phyloP scores from a whole-genome alignment of 2,329 filamentous ascomycete species.

The Scytalidium lignicola region DNA sequence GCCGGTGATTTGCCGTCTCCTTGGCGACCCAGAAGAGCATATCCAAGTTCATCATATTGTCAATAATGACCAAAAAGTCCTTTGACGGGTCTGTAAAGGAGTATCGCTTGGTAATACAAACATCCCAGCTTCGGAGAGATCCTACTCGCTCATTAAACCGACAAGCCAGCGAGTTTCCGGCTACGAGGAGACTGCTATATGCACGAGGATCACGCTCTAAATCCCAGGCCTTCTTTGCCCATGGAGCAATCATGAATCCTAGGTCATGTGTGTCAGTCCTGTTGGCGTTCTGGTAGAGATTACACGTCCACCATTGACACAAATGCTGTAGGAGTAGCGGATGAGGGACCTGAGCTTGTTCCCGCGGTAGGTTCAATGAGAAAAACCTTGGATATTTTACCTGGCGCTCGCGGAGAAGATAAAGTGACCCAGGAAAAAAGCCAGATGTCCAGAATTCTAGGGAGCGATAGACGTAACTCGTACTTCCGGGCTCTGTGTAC shows the following conservation, averaged over 20 bases:
- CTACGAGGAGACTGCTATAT: constrained; percentile 28
- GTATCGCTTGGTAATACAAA: constrained; percentile 35
- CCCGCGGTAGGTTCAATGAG: neutral
- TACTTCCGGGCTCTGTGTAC: constrained; percentile 32
- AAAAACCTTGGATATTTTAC: constrained; percentile 20
- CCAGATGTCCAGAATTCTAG: constrained; percentile 43
- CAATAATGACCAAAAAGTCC: constrained; percentile 38
- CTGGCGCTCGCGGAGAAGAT: constrained; percentile 33
- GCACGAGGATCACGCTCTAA: constrained; percentile 32
- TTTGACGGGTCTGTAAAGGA: constrained; percentile 29
- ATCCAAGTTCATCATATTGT: constrained; percentile 38
- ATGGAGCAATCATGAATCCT: constrained; percentile 38
- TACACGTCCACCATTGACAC: constrained; percentile 38
- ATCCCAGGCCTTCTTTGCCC: constrained; percentile 34
- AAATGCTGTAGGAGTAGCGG: constrained; percentile 26
- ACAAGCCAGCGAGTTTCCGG: constrained; percentile 31
- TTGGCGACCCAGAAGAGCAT: constrained; percentile 36
- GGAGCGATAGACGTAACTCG: constrained; percentile 34
- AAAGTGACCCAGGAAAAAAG: constrained; percentile 42
- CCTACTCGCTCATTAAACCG: constrained; percentile 31
- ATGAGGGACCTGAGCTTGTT: constrained; percentile 12
- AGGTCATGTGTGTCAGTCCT: constrained; percentile 36
- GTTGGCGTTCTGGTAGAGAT: constrained; percentile 30
- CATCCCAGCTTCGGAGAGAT: constrained; percentile 39
- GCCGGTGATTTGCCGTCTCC: constrained; percentile 25